A percentile compares a stretch with the other conserved stretches of the same genome.
Conservation (phyloP, 805 yeast genomes). For the Tetrapisispora phaffii region DNA sequence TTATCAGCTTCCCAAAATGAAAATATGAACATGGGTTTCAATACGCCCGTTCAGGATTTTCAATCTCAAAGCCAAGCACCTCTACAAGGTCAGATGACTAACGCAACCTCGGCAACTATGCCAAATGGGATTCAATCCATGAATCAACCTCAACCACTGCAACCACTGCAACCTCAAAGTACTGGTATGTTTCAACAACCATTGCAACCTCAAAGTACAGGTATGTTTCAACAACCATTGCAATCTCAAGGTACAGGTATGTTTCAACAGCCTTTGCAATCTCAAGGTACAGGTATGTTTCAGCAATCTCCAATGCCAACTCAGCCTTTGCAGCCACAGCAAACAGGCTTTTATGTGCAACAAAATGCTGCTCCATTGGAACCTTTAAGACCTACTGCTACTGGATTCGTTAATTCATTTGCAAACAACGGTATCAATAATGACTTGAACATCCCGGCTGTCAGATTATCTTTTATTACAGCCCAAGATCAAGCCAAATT, state of each 20-base stretch:
- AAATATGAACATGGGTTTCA: not conserved
- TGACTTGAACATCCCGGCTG: constrained; percentile 57
- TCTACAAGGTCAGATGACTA: not conserved
- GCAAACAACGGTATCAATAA: constrained; percentile 41
- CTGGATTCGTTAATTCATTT: constrained; percentile 37
- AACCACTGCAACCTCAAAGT: not conserved
- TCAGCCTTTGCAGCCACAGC: constrained; percentile 28
- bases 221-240: constrained; percentile 7
- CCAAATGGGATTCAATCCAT: too few relatives aligned
- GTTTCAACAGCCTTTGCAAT: constrained; percentile 20
- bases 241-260: too few relatives aligned
- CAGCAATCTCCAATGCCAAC: constrained; percentile 26
- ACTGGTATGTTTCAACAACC: not conserved
- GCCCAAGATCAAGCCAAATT: constrained; percentile 79
- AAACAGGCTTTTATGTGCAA: constrained; percentile 37
- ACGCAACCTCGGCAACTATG: too few relatives aligned
- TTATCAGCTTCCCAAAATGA: not conserved
- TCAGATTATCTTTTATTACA: constrained; percentile 75
- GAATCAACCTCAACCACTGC: not conserved
- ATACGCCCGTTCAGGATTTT: not conserved
- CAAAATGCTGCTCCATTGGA: constrained; percentile 19
- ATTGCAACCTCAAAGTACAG: not conserved
- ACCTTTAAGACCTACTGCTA: constrained; percentile 35
- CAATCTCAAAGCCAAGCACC: not conserved
- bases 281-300: constrained; percentile 10